Conservation (phyloP, 495 filamentous ascomycete genomes). For the Thermochaetoides thermophila region DNA sequence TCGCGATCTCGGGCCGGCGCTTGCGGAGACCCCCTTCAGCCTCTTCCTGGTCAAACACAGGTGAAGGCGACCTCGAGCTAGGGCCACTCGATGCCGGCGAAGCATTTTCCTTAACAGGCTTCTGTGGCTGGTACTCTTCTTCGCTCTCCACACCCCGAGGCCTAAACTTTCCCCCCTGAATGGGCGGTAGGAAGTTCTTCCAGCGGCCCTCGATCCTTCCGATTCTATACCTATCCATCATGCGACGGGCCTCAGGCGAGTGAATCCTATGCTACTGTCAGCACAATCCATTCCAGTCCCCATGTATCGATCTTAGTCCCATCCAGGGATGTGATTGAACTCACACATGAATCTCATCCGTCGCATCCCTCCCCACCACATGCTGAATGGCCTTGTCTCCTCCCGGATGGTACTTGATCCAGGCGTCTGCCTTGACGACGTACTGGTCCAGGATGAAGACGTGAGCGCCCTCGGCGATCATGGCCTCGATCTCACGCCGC, state of each 20-base stretch:
- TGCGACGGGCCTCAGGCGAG: conserved; percentile 57
- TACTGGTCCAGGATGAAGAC: conserved; percentile 69
- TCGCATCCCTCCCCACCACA: conserved; percentile 93
- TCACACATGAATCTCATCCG: conserved; percentile 85
- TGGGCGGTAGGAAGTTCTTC: conserved; percentile 80
- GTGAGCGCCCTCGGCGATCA: conserved; percentile 74
- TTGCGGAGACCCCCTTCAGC: conserved; percentile 7
- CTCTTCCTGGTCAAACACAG: conserved; percentile 45
- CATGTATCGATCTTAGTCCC: no score
- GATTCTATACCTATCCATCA: conserved; percentile 74
- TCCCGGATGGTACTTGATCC: conserved; percentile 80
- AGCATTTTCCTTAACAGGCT: conserved; percentile 19
- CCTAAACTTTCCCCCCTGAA: conserved; percentile 82
- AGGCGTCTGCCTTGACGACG: conserved; percentile 78
- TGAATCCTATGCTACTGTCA: conserved; percentile 46
- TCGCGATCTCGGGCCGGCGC: conserved; percentile 6
- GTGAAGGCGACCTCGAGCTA: conserved; percentile 40
- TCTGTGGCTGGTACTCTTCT: conserved; percentile 28
- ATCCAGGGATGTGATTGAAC: no score
- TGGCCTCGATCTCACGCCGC: conserved; percentile 64
- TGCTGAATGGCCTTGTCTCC: conserved; percentile 86
- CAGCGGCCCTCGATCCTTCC: conserved; percentile 70
- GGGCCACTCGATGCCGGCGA: conserved; percentile 24
- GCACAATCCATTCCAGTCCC: no score
- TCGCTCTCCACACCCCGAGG: conserved; percentile 14